Evolutionary conservation across 495 filamentous ascomycete species (phyloP).

Genomic region (Hypoxylon fuscum): DNA sequence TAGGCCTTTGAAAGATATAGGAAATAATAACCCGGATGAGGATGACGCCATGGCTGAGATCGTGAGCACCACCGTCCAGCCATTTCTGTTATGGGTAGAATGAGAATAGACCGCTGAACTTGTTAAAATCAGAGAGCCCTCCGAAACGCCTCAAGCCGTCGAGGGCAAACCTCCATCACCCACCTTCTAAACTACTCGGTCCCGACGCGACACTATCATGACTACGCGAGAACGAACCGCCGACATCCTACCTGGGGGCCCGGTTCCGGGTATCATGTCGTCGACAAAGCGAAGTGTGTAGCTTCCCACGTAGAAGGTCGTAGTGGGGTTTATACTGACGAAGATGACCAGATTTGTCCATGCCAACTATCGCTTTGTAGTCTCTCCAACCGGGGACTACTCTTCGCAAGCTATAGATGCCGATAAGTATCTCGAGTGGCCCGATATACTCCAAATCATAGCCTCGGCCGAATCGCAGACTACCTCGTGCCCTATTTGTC

Average conservation of each 20-base stretch:
- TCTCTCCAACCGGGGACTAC: slow-evolving; percentile 83
- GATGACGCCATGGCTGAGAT: slow-evolving; percentile 88
- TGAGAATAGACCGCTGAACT: slow-evolving; percentile 22
- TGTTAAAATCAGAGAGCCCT: slow-evolving; percentile 66
- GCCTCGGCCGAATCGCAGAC: slow-evolving; percentile 89
- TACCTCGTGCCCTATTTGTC: slow-evolving; percentile 90
- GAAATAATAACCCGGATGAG: slow-evolving; percentile 49
- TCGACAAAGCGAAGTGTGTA: slow-evolving; percentile 82
- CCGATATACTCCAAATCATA: slow-evolving; percentile 87
- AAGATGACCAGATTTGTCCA: slow-evolving; percentile 77
- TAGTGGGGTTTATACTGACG: slow-evolving; percentile 21
- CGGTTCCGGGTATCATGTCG: slow-evolving; percentile 89
- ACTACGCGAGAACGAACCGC: slow-evolving; percentile 58
- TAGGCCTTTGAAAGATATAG: slow-evolving; percentile 51
- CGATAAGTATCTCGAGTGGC: slow-evolving; percentile 92
- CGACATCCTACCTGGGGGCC: slow-evolving; percentile 83
- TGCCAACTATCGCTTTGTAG: slow-evolving; percentile 97
- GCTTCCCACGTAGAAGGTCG: slow-evolving; percentile 6
- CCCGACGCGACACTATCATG: slow-evolving; percentile 76
- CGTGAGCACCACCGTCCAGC: slow-evolving; percentile 38
- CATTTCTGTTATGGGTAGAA: not conserved
- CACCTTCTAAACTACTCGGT: slow-evolving; percentile 93
- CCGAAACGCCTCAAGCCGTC: slow-evolving; percentile 82
- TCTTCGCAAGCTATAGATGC: slow-evolving; percentile 82
- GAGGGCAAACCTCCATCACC: slow-evolving; percentile 95